Conservation (phyloP, 441 rosid genomes). For the Pelargonium citronellum region DNA sequence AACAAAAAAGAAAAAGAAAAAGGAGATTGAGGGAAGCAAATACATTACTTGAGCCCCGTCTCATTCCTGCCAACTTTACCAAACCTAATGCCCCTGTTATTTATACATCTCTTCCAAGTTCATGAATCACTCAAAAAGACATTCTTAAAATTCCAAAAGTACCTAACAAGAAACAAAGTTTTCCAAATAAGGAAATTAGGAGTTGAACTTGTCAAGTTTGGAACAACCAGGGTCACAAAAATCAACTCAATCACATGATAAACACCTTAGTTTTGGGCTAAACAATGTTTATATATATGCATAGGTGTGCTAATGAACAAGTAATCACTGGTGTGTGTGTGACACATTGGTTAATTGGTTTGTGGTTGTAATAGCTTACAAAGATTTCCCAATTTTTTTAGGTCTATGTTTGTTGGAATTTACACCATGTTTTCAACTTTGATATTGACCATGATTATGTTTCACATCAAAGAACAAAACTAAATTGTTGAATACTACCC, state of each 20-base stretch:
- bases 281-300: neutral
- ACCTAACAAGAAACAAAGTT: neutral
- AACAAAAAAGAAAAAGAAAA: too few relatives aligned
- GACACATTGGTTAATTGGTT: neutral
- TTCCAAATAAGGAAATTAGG: neutral
- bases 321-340: neutral
- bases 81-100: neutral
- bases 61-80: neutral
- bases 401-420: neutral
- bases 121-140: neutral
- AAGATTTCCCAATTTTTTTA: neutral
- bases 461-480: too few relatives aligned
- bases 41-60: neutral
- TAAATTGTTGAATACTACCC: too few relatives aligned
- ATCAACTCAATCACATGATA: too few relatives aligned
- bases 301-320: neutral
- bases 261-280: neutral
- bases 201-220: neutral
- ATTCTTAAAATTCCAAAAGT: neutral
- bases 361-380: neutral
- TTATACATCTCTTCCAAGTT: neutral
- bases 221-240: neutral
- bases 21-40: too few relatives aligned
- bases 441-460: neutral
- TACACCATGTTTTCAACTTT: neutral